A percentile compares a stretch with the other conserved stretches of the same genome.
phyloP scores from a whole-genome alignment of 352 stramenopile species.

The Thalassiosira mediterranea region DNA sequence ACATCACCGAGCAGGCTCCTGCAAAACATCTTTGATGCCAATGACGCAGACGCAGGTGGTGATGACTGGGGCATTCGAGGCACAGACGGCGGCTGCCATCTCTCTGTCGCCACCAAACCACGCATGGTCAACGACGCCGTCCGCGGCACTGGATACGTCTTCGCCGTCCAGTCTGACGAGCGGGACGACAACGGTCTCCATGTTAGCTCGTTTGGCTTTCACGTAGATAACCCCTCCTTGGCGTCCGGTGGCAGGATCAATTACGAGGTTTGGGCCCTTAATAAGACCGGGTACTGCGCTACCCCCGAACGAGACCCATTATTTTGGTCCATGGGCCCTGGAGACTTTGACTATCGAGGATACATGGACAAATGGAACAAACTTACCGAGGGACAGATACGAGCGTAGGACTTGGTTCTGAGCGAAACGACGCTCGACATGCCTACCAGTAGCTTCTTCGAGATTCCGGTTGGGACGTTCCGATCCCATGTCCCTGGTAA shows the following conservation, averaged over 20 bases:
- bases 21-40: too few relatives aligned
- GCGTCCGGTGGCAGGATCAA: background rate
- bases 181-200: background rate
- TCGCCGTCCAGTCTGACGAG: conserved; percentile 5
- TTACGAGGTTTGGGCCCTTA: conserved; percentile 39
- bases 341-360: conserved; percentile 35
- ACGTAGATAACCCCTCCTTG: background rate
- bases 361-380: conserved; percentile 8
- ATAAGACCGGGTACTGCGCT: conserved; percentile 30
- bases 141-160: background rate
- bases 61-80: too few relatives aligned
- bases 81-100: background rate
- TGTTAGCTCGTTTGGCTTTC: conserved; percentile 6
- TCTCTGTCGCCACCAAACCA: background rate
- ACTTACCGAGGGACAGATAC: conserved; percentile 15
- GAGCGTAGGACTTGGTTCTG: too few relatives aligned
- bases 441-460: conserved; percentile 7
- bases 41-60: too few relatives aligned
- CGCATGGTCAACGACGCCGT: background rate
- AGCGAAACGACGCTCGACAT: background rate
- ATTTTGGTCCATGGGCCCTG: too few relatives aligned
- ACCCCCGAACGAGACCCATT: conserved; percentile 16
- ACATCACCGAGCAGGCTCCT: too few relatives aligned
- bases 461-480: conserved; percentile 25
- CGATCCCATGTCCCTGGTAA: conserved; percentile 11